A percentile compares a stretch with the other conserved stretches of the same genome.
phyloP scores from a whole-genome alignment of 164 flowering plant genomes.

The Saururus chinensis region DNA sequence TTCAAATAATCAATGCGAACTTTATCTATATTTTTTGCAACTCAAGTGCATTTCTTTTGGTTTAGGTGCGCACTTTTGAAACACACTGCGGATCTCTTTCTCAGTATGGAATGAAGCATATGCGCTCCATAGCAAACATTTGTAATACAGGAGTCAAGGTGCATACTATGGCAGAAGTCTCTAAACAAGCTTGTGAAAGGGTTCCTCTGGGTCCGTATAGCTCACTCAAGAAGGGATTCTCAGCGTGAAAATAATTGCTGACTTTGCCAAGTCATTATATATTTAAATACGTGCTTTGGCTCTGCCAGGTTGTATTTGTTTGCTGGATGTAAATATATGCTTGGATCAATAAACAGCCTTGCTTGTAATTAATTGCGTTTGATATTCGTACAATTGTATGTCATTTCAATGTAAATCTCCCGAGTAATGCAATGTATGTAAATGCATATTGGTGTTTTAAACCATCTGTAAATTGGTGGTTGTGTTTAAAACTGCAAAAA shows the following conservation, averaged over 20 bases:
- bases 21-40: not conserved
- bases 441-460: too few relatives aligned
- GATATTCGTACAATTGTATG: too few relatives aligned
- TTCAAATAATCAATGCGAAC: not conserved
- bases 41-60: not conserved
- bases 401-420: too few relatives aligned
- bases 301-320: too few relatives aligned
- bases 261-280: too few relatives aligned
- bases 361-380: too few relatives aligned
- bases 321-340: too few relatives aligned
- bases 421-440: too few relatives aligned
- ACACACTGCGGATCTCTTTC: constrained; percentile 72
- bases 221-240: constrained; percentile 59
- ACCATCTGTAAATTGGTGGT: too few relatives aligned
- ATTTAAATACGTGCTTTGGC: too few relatives aligned
- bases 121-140: constrained; percentile 75
- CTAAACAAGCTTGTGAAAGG: constrained; percentile 56
- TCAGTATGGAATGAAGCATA: constrained; percentile 89
- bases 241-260: constrained; percentile 35
- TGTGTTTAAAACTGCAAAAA: too few relatives aligned
- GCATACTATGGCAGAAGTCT: constrained; percentile 63
- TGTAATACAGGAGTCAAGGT: constrained; percentile 66
- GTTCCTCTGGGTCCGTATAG: constrained; percentile 62
- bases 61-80: constrained; percentile 83
- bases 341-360: too few relatives aligned